These are phyloP conservation scores for Myxozyma geophila DNA, from an alignment of 805 yeast genomes.

Conservation along the genomic window DNA sequence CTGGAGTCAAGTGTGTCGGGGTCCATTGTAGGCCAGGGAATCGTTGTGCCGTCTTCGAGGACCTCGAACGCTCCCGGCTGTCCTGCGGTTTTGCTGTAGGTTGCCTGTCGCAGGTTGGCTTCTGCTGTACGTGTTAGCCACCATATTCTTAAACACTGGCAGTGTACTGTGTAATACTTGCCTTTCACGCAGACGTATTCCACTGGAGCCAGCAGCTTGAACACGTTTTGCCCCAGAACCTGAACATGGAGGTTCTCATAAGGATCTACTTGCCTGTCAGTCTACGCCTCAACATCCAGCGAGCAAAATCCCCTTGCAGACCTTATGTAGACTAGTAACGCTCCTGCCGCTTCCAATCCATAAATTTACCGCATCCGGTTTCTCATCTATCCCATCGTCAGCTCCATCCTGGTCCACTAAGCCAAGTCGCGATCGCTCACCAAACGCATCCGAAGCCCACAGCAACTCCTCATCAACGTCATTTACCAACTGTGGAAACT, in stretches of 20 bases:
- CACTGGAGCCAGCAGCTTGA: conserved; percentile 46
- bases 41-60: conserved; percentile 18
- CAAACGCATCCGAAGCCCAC: conserved; percentile 37
- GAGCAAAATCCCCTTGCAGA: background rate
- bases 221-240: conserved; percentile 44
- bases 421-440: background rate
- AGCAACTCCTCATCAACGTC: conserved; percentile 33
- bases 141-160: background rate
- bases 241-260: conserved; percentile 49
- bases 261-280: conserved; percentile 34
- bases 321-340: conserved; percentile 37
- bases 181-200: conserved; percentile 31
- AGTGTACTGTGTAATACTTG: background rate
- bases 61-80: conserved; percentile 29
- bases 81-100: conserved; percentile 37
- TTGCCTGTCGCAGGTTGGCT: conserved; percentile 41
- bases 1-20: conserved; percentile 12
- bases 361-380: conserved; percentile 47
- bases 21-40: conserved; percentile 35
- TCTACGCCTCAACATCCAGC: background rate
- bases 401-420: background rate
- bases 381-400: conserved; percentile 3
- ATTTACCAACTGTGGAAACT: conserved; percentile 37
- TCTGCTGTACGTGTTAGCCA: conserved; percentile 34
- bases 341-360: conserved; percentile 47